A percentile compares a stretch with the other conserved stretches of the same genome.
phyloP scores from a whole-genome alignment of 2,329 filamentous ascomycete genomes.

The Stylonectria norvegica region DNA sequence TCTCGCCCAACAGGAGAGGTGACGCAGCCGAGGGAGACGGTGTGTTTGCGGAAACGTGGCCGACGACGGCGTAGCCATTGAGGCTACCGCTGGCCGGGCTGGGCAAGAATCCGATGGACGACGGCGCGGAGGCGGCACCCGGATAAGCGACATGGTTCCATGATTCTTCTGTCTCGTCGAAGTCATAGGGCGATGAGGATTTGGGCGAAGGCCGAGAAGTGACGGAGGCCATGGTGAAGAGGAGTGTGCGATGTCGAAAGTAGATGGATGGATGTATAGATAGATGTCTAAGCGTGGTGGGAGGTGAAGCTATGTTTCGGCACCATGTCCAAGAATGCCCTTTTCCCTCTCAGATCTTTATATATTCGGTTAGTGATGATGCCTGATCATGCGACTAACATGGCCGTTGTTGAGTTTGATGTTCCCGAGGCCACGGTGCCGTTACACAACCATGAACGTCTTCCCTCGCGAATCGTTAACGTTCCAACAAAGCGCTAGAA shows the following conservation, averaged over 20 bases:
- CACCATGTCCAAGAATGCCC: too few relatives aligned
- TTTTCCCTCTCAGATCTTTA: too few relatives aligned
- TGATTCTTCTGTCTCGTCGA: slow-evolving; percentile 43
- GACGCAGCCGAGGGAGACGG: slow-evolving; percentile 33
- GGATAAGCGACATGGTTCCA: slow-evolving; percentile 43
- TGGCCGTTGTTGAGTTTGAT: too few relatives aligned
- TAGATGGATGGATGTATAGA: too few relatives aligned
- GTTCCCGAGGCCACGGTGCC: too few relatives aligned
- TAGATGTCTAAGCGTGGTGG: too few relatives aligned
- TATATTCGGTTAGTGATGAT: background rate
- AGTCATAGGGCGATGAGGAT: slow-evolving; percentile 37
- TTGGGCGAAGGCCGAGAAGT: slow-evolving; percentile 39
- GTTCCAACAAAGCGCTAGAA: too few relatives aligned
- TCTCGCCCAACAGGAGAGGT: slow-evolving; percentile 39
- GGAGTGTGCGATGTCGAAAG: too few relatives aligned
- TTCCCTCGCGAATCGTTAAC: too few relatives aligned
- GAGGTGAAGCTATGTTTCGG: too few relatives aligned
- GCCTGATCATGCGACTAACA: slow-evolving; percentile 8
- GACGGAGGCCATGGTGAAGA: slow-evolving; percentile 36
- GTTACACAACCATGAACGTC: too few relatives aligned
- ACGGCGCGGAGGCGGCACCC: slow-evolving; percentile 33
- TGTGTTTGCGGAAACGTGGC: slow-evolving; percentile 26
- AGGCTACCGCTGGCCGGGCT: slow-evolving; percentile 52
- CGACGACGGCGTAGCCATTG: slow-evolving; percentile 48
- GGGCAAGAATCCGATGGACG: slow-evolving; percentile 43